A percentile compares a stretch with the other conserved stretches of the same genome.
phyloP scores from a whole-genome alignment of 441 rosid genomes.

The Adansonia grandidieri region DNA sequence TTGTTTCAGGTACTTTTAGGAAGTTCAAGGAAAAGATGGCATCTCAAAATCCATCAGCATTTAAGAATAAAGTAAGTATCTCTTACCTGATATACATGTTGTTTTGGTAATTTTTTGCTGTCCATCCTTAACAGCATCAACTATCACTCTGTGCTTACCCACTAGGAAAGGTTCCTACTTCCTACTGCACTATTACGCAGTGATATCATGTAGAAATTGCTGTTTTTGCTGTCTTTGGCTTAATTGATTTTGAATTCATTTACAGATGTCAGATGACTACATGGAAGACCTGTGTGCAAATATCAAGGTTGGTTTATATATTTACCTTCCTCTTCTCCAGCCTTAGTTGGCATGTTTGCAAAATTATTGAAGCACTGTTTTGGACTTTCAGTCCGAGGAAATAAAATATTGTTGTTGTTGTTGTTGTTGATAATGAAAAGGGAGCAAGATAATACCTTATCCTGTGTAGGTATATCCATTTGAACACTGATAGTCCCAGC shows the following conservation, averaged over 20 bases:
- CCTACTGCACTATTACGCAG: background rate
- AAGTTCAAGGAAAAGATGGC: constrained; percentile 36
- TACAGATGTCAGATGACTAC: constrained; percentile 63
- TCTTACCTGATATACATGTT: background rate
- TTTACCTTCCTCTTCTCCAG: background rate
- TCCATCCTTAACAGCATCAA: too few relatives aligned
- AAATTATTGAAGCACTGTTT: background rate
- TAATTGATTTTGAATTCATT: constrained; percentile 23
- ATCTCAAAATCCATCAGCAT: constrained; percentile 67
- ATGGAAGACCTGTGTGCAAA: constrained; percentile 76
- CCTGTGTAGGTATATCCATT: background rate
- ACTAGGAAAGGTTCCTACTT: background rate
- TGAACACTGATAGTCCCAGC: background rate
- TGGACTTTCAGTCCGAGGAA: background rate
- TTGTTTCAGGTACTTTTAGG: constrained; percentile 64
- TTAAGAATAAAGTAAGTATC: constrained; percentile 61
- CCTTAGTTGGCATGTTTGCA: background rate
- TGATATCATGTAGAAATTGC: background rate
- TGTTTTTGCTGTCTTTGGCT: background rate
- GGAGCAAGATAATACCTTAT: background rate
- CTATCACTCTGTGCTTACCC: background rate
- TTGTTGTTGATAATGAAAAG: background rate
- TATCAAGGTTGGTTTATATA: constrained; percentile 62
- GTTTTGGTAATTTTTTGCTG: background rate
- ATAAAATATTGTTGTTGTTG: too few relatives aligned